Evolutionary conservation across 208 protist species (phyloP).

Genomic region (Leishmania mexicana): DNA sequence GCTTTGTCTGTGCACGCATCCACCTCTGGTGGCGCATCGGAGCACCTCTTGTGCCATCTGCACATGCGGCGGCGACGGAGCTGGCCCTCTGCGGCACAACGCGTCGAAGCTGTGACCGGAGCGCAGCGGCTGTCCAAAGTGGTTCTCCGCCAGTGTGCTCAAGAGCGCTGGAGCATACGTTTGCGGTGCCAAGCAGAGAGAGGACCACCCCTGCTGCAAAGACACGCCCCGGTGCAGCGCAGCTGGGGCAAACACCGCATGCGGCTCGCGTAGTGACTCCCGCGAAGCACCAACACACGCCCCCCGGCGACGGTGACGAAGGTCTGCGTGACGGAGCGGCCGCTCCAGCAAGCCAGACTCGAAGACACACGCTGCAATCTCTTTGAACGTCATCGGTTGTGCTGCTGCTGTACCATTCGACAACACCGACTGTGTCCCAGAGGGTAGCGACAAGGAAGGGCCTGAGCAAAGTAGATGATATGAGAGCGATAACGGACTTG

Average conservation of each 20-base stretch:
- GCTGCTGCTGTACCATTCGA: not conserved
- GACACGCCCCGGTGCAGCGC: not conserved
- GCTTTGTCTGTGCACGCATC: not conserved
- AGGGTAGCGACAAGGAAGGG: too few relatives aligned
- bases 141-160: conserved; percentile 16
- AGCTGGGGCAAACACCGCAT: not conserved
- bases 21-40: conserved; percentile 3
- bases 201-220: conserved; percentile 7
- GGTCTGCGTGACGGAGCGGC: not conserved
- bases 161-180: conserved; percentile 25
- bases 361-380: not conserved
- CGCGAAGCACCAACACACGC: not conserved
- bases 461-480: not conserved
- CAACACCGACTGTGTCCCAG: not conserved
- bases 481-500: not conserved
- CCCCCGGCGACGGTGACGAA: not conserved
- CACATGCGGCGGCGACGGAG: conserved; percentile 25
- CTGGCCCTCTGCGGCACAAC: conserved; percentile 24
- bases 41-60: conserved; percentile 18
- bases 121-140: conserved; percentile 15
- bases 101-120: conserved; percentile 45
- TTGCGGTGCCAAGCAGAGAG: conserved; percentile 34
- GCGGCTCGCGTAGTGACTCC: not conserved
- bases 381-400: not conserved
- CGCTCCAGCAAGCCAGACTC: not conserved